These are phyloP conservation scores for Lachnellula cervina DNA, from an alignment of 2,329 filamentous ascomycete genomes.

Conservation along the genomic window DNA sequence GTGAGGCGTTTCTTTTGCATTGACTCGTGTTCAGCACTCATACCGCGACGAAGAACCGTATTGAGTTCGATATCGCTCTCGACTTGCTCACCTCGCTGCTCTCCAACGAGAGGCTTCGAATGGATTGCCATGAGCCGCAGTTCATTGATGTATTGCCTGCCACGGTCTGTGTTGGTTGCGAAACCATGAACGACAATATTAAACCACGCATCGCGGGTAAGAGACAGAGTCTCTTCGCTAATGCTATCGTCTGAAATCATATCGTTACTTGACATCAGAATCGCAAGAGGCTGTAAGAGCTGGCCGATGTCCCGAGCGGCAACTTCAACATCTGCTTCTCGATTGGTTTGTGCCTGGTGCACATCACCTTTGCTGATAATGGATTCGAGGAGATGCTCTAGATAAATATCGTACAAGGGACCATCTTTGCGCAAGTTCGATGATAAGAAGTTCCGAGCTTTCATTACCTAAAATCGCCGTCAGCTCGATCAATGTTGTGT, in stretches of 20 bases:
- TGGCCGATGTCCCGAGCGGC: conserved; percentile 84
- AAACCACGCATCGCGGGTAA: conserved; percentile 93
- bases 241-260: conserved; percentile 41
- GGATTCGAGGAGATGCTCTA: conserved; percentile 76
- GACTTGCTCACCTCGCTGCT: conserved; percentile 81
- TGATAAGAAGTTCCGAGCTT: conserved; percentile 76
- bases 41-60: conserved; percentile 81
- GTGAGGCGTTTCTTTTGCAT: conserved; percentile 76
- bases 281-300: conserved; percentile 79
- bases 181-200: conserved; percentile 96
- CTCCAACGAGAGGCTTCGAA: conserved; percentile 80
- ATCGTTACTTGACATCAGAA: conserved; percentile 68
- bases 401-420: conserved; percentile 75
- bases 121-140: conserved; percentile 80
- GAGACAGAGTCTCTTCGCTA: conserved; percentile 65
- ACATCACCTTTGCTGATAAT: conserved; percentile 89
- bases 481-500: neutral
- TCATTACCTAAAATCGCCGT: conserved; percentile 51
- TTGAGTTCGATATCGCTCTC: conserved; percentile 98
- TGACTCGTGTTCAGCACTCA: conserved; percentile 70
- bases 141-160: conserved; percentile 68
- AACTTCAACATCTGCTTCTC: conserved; percentile 73
- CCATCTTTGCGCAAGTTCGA: conserved; percentile 63
- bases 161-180: conserved; percentile 66
- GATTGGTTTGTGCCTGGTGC: conserved; percentile 66